A percentile compares a stretch with the other conserved stretches of the same genome.
phyloP scores from a whole-genome alignment of 441 rosid genomes.

The Pelargonium australe region DNA sequence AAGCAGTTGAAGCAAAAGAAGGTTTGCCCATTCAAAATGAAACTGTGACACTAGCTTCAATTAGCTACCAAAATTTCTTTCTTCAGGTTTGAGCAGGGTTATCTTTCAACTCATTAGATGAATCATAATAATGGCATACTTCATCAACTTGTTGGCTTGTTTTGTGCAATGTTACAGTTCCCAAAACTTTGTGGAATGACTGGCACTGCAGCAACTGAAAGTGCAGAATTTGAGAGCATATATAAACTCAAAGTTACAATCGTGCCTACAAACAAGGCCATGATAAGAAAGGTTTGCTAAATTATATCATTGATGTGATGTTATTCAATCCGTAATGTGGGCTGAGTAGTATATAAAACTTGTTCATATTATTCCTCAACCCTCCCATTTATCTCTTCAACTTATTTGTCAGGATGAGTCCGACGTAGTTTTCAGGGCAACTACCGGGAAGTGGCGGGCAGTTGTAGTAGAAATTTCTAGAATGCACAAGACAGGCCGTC shows the following conservation, averaged over 20 bases:
- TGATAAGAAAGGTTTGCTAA: constrained; percentile 81
- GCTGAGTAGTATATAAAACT: constrained; percentile 15
- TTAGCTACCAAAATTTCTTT: constrained; percentile 95
- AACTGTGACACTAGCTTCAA: constrained; percentile 89
- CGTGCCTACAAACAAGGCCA: constrained; percentile 93
- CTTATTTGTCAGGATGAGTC: constrained; percentile 77
- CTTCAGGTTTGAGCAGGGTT: constrained; percentile 61
- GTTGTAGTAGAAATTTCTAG: constrained; percentile 92
- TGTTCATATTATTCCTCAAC: constrained; percentile 5
- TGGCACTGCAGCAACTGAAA: constrained; percentile 95
- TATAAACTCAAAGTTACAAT: constrained; percentile 93
- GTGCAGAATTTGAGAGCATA: constrained; percentile 95
- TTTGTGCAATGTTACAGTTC: constrained; percentile 39
- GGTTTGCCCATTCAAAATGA: constrained; percentile 93
- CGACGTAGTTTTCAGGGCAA: constrained; percentile 91
- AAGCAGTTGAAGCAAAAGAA: constrained; percentile 99
- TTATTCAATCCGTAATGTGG: constrained; percentile 9
- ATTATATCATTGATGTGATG: constrained; percentile 11
- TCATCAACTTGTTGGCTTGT: neutral
- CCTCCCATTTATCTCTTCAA: constrained; percentile 20
- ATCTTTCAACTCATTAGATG: constrained; percentile 19
- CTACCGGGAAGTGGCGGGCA: constrained; percentile 87
- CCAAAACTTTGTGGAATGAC: constrained; percentile 99
- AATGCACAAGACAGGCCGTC: constrained; percentile 87
- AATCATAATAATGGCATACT: neutral